Base-by-base conservation (phyloP, 2,329 filamentous ascomycete species). In the Exophiala spinifera region DNA sequence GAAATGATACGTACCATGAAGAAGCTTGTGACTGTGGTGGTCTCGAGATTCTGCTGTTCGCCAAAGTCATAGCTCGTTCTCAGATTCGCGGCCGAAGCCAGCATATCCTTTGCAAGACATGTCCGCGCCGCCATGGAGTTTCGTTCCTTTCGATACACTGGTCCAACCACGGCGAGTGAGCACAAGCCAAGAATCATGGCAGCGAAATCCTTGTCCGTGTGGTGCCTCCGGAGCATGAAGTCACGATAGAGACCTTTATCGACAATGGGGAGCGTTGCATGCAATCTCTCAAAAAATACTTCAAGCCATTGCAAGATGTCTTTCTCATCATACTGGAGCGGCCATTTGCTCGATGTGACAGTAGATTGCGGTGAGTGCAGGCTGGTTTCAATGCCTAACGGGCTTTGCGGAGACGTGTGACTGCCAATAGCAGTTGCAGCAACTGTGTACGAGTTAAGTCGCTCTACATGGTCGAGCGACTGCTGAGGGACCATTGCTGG, bases 211-310 rank as follows among this genome's bases (percentile, higher is more conserved):
- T 15, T n/a, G 17, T 50, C 47, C 10, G 13, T 13, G n/a, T 40
- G 20, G 13, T 50, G 47, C 10, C 23, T 34, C 19, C 36, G 15
- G 19, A 28, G 17, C 47, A 50, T 23, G 36, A 50, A 23, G 36
- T 42, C 47, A 10, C 37, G 34, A 21, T 50, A 42, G 15, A 50
- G 21, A 13, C 10, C 33, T 8, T 28, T 20, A 15, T 28, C 36
- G n/a, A 50, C 47, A 19, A 50, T 50, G 14, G 47, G 47, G 14
- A 50, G 31, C 7, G 47, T 50, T 17, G 47, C 21, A 42, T 50
- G 31, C 33, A 50, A 37, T 42, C 47, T 37, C 14, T 50, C 47
- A 11, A 50, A 50, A 21, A 50, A 50, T 8, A 49, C 36, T 15
- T 50, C 31, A 21, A 50, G 14, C 47, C 47, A 50, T 14, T 37